These are phyloP conservation scores for Colletotrichum orbiculare DNA, from an alignment of 2,329 filamentous ascomycete genomes.

Conservation along the genomic window DNA sequence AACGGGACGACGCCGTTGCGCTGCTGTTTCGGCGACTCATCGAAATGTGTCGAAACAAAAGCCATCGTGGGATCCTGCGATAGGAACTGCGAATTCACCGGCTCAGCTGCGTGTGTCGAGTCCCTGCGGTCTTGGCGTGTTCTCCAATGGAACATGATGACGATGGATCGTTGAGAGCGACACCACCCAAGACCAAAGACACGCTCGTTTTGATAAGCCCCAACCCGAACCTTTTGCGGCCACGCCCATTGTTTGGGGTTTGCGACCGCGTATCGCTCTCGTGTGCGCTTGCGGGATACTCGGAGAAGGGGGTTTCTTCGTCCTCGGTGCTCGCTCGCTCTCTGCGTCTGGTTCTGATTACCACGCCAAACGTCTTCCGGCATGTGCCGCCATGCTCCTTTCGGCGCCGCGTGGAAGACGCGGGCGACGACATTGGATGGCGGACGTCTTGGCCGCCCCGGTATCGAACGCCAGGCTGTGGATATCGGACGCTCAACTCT, in stretches of 20 bases:
- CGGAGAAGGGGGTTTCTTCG: not conserved
- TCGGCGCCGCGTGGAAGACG: not conserved
- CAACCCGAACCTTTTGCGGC: slow-evolving; percentile 5
- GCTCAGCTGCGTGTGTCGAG: no score
- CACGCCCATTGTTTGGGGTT: not conserved
- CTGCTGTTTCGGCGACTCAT: slow-evolving; percentile 19
- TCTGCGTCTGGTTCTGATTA: no score
- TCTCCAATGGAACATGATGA: no score
- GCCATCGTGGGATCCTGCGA: slow-evolving; percentile 22
- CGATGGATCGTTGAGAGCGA: not conserved
- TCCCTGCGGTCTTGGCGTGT: no score
- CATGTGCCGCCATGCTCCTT: slow-evolving; percentile 14
- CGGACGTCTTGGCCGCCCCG: slow-evolving; percentile 34
- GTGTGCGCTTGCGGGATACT: slow-evolving; percentile 21
- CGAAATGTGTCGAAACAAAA: slow-evolving; percentile 21
- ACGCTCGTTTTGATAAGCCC: no score
- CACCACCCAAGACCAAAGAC: not conserved
- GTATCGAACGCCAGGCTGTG: slow-evolving; percentile 10
- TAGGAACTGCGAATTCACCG: not conserved
- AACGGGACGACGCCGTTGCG: not conserved
- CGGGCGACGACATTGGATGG: slow-evolving; percentile 21
- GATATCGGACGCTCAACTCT: slow-evolving; percentile 7
- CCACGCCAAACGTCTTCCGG: slow-evolving; percentile 3
- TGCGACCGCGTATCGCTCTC: slow-evolving; percentile 5
- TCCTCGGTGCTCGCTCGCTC: not conserved